These are phyloP conservation scores for Colletotrichum tabaci DNA, from an alignment of 2,329 filamentous ascomycete species.

Conservation along the genomic window DNA sequence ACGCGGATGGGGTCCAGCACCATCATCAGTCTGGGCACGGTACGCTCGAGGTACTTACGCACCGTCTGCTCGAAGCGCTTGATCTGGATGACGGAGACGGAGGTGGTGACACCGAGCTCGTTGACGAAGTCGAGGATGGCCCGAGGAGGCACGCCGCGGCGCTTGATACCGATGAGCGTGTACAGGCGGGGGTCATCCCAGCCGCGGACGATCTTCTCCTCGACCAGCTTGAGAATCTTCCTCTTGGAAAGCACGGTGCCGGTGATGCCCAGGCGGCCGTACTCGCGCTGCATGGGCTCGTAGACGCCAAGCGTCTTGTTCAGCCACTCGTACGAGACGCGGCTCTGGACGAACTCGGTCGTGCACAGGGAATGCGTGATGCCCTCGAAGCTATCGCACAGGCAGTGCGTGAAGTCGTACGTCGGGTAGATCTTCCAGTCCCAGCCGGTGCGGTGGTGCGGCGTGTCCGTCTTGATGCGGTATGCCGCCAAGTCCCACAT, in stretches of 20 bases:
- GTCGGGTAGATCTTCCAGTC: conserved; percentile 96
- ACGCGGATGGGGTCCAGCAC: conserved; percentile 89
- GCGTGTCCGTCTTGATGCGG: conserved; percentile 79
- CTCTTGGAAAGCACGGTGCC: conserved; percentile 90
- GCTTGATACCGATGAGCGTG: conserved; percentile 86
- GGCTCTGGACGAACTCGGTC: conserved; percentile 88
- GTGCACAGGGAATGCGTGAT: conserved; percentile 96
- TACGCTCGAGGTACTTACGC: conserved; percentile 87
- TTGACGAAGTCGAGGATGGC: conserved; percentile 92
- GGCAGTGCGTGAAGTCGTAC: conserved; percentile 85
- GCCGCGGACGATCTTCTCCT: conserved; percentile 82
- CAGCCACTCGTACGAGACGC: conserved; percentile 92
- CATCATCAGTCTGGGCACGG: conserved; percentile 90
- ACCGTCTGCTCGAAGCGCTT: conserved; percentile 88
- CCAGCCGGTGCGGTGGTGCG: conserved; percentile 84
- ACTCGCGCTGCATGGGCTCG: conserved; percentile 95
- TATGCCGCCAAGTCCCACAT: conserved; percentile 98
- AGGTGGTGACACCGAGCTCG: conserved; percentile 91
- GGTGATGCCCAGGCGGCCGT: conserved; percentile 67
- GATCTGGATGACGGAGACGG: conserved; percentile 84
- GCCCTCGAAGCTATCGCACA: conserved; percentile 92
- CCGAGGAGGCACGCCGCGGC: conserved; percentile 88
- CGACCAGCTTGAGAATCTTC: conserved; percentile 84
- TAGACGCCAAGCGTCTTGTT: conserved; percentile 84
- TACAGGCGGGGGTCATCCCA: conserved; percentile 95